Evolutionary conservation across 805 yeast genomes (phyloP).

Genomic region (Cyberlindnera saturnus): DNA sequence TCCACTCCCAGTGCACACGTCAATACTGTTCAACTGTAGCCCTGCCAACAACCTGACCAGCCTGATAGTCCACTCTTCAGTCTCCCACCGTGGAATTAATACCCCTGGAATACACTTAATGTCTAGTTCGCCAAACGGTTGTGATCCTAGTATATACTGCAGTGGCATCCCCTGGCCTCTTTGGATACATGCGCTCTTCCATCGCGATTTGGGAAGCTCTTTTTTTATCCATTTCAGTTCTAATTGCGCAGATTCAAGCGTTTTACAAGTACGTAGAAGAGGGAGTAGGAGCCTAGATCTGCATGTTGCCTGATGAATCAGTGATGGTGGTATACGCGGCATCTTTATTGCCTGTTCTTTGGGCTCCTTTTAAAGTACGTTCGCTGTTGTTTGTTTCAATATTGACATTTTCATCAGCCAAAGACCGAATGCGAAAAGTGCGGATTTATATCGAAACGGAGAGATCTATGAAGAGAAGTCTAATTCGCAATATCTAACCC

Average conservation of each 20-base stretch:
- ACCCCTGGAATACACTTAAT: constrained; percentile 59
- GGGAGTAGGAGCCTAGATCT: constrained; percentile 10
- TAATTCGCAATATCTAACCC: no score
- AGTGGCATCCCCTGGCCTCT: constrained; percentile 60
- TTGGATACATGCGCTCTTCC: constrained; percentile 45
- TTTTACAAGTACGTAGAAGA: constrained; percentile 16
- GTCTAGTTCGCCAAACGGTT: constrained; percentile 75
- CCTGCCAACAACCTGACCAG: constrained; percentile 21
- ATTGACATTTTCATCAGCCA: no score
- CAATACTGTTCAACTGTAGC: constrained; percentile 36
- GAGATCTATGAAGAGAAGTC: no score
- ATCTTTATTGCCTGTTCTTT: background rate
- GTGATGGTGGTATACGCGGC: constrained; percentile 16
- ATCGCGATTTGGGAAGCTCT: constrained; percentile 44
- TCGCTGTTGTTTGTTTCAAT: no score
- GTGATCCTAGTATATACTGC: constrained; percentile 79
- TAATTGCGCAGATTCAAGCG: constrained; percentile 35
- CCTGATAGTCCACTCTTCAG: constrained; percentile 79
- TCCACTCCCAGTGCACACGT: constrained; percentile 86
- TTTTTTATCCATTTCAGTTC: constrained; percentile 61
- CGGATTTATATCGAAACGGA: no score
- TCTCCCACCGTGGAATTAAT: constrained; percentile 89
- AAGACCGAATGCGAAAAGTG: no score
- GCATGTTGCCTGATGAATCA: constrained; percentile 6
- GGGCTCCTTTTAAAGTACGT: no score